Evolutionary conservation across 1,284 basidiomycete species (phyloP).

Genomic region (Rhodofomes roseus): DNA sequence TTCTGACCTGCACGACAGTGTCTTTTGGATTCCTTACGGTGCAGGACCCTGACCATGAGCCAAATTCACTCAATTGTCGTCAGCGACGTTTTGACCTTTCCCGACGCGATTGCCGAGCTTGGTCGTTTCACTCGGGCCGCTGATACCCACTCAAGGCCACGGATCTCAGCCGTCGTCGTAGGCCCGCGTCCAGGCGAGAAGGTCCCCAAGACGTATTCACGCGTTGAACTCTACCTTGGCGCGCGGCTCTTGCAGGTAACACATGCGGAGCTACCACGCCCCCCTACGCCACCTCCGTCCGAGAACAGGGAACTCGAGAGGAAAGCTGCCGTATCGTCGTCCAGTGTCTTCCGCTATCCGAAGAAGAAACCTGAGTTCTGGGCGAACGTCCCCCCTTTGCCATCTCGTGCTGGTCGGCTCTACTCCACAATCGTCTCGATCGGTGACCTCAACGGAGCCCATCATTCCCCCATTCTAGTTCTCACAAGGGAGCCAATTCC

Average conservation of each 20-base stretch:
- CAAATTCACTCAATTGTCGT: background rate
- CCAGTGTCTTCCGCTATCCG: slow-evolving; percentile 37
- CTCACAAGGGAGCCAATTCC: slow-evolving; percentile 66
- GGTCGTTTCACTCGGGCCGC: background rate
- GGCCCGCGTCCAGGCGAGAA: background rate
- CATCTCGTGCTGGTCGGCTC: slow-evolving; percentile 30
- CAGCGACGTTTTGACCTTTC: background rate
- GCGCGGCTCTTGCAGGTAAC: slow-evolving; percentile 38
- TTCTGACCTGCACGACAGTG: background rate
- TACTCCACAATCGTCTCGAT: slow-evolving; percentile 55
- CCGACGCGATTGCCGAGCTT: slow-evolving; percentile 1
- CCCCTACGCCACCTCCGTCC: slow-evolving; percentile 35
- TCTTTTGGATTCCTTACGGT: background rate
- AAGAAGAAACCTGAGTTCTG: slow-evolving; percentile 63
- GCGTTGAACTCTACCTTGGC: background rate
- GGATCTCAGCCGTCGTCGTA: background rate
- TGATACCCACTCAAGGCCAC: background rate
- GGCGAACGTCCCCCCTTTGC: slow-evolving; percentile 34
- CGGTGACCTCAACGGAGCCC: slow-evolving; percentile 28
- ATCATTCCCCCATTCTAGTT: slow-evolving; percentile 55
- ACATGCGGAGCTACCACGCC: slow-evolving; percentile 47
- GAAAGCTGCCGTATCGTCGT: slow-evolving; percentile 14
- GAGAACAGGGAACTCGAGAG: slow-evolving; percentile 2
- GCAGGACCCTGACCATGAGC: background rate
- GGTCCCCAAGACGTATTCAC: background rate